Evolutionary conservation across 2,329 filamentous ascomycete genomes (phyloP), one percentile per base, ranked within the genome.

Genomic region (Paecilomyces variotii): DNA sequence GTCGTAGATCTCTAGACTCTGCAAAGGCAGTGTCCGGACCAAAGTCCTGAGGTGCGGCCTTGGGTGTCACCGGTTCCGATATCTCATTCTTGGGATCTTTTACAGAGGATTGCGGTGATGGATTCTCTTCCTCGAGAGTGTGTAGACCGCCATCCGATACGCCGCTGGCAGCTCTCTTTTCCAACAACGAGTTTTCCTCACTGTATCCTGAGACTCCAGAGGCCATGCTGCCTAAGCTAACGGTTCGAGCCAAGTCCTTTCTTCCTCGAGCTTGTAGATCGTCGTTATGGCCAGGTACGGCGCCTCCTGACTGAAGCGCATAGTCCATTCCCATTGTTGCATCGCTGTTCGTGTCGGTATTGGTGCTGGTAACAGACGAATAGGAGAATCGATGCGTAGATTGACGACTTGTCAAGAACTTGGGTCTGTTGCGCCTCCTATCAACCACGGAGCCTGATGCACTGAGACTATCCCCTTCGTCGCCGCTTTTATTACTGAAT

Each of bases 161-260:
- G 11, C 72, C 67, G 3, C 61, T 75, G 53, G 75, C 68, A 65
- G 67, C 76, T 63, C 68, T 75, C 64, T 72, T 77, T 63, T 73
- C 79, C 61, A 78, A 65, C 61, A 78, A 65, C 65, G 68, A 60
- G 53, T 74, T 81, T 68, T 74, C 75, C 67, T 78, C 79, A 66
- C 82, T 79, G 65, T 82, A 75, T 64, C 77, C 79, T 25, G 83
- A 84, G 30, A 85, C 76, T 0, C 88, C 90, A 4, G 91, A 96
- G 1, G 86, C 88, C 77, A 96, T 91, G 71, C 93, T 97, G 25
- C 91, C 91, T 60, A 97, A 82, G 74, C 92, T 97, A 61, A 92
- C 87, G 10, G 91, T 84, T 26, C 93, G 83, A 24, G 87, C 86
- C 57, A 96, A 78, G 2, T 72, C 77, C 66, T 67, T 77, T 66